Conservation (phyloP, 176 grass and related monocot genomes). For the Lolium rigidum region DNA sequence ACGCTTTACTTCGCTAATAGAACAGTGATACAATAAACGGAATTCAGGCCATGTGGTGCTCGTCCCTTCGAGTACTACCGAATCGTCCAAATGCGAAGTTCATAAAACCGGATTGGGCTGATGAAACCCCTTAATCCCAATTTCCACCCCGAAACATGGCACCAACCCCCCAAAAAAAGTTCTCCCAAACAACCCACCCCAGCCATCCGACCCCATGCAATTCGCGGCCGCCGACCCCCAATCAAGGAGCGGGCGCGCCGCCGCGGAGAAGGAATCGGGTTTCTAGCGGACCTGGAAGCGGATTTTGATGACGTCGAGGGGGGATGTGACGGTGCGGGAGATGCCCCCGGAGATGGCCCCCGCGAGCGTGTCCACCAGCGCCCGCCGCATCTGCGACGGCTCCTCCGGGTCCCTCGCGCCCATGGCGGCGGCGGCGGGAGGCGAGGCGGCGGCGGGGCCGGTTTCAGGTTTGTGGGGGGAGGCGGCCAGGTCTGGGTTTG, state of each 20-base stretch:
- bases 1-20: background rate
- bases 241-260: background rate
- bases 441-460: background rate
- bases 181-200: background rate
- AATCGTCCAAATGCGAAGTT: background rate
- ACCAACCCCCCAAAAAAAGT: background rate
- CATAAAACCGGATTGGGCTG: background rate
- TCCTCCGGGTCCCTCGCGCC: conserved; percentile 44
- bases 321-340: conserved; percentile 92
- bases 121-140: background rate
- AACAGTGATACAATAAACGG: background rate
- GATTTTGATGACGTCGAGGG: conserved; percentile 98
- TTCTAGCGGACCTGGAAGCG: conserved; percentile 79
- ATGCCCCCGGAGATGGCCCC: conserved; percentile 90
- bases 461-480: conserved; percentile 40
- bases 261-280: background rate
- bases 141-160: background rate
- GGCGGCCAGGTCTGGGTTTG: conserved; percentile 19
- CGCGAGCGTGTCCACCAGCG: conserved; percentile 71
- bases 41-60: background rate
- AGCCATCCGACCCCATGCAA: background rate
- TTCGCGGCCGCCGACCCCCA: background rate
- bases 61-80: background rate
- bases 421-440: background rate
- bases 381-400: conserved; percentile 72